Base-by-base conservation (phyloP, 495 filamentous ascomycete species). In the Hyaloscypha hepaticicola region DNA sequence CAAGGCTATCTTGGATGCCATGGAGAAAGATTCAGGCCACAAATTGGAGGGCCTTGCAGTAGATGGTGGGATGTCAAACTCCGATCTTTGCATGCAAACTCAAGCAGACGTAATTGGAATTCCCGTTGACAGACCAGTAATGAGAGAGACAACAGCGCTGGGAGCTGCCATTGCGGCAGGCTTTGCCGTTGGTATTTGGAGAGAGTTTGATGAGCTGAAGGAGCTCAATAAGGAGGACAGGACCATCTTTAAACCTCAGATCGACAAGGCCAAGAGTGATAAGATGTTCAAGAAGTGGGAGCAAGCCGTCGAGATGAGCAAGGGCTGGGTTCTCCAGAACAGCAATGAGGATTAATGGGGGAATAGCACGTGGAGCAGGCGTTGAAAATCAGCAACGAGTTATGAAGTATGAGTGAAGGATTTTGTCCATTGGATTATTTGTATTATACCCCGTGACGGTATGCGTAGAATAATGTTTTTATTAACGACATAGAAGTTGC, bases 151-250 rank as follows among this genome's bases (percentile, higher is more conserved):
- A 1, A 97, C 93, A 16, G 90, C 93, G 14, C 85, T 97, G 1
- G 93, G 93, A 27, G 91, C 93, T n/a, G 93, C 93, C 27, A 95
- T 97, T 66, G 94, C 93, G 12, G 93, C 94, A 60, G 94, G 93
- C 26, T 90, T 97, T 65, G 93, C 93, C 19, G 87, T 89, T 19
- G 87, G 83, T 58, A 84, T 95, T 58, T 98, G 93, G 93, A 83
- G 85, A 59, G 83, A 87, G 48, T 87, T 96, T 69, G 82, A 86
- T 34, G 92, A 96, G 68, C 82, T 98, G 48, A 86, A 85, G 72
- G 77, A 88, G 65, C 88, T 96, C 73, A 95, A 93, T 72, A 84
- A 83, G 64, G 82, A 84, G 58, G 90, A 89, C 64, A 85, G 90
- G 28, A 90, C 81, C 55, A 85, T 87, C 33, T 97, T 97, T 77